Percentiles rank a stretch among this genome's conserved stretches.
These are phyloP conservation scores for Vitis labrusca DNA, from an alignment of 164 flowering plant genomes.

Conservation along the genomic window DNA sequence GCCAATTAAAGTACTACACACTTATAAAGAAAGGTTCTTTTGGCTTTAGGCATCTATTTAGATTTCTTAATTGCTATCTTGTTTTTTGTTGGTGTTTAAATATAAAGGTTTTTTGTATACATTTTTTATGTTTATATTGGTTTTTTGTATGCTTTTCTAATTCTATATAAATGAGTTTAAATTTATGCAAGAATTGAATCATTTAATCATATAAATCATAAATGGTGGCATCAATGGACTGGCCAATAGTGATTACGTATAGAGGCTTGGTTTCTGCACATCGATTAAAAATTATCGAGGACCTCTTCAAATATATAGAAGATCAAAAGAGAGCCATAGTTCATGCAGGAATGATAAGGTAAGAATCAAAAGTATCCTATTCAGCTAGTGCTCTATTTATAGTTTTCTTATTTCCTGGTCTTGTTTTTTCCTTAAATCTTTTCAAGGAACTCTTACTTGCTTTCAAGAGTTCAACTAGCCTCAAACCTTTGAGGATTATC, in stretches of 20 bases:
- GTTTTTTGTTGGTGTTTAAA: too few species aligned
- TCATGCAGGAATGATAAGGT: slow-evolving; percentile 75
- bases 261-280: slow-evolving; percentile 60
- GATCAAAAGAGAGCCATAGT: slow-evolving; percentile 46
- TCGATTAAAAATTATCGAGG: slow-evolving; percentile 65
- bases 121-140: too few species aligned
- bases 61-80: too few species aligned
- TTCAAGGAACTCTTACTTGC: slow-evolving; percentile 66
- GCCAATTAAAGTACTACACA: too few species aligned
- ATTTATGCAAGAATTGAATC: too few species aligned
- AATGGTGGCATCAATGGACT: slow-evolving; percentile 78
- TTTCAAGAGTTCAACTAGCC: slow-evolving; percentile 42
- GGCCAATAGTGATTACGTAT: slow-evolving; percentile 62
- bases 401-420: background rate
- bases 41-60: too few species aligned
- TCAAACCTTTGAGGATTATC: slow-evolving; percentile 69
- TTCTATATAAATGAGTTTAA: too few species aligned
- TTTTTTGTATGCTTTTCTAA: too few species aligned
- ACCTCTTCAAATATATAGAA: slow-evolving; percentile 42
- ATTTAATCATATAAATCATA: slow-evolving; percentile 9
- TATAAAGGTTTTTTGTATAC: too few species aligned
- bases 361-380: background rate
- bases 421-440: background rate
- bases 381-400: background rate
- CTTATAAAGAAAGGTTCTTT: too few species aligned